Percentiles rank a stretch among this genome's conserved stretches.
Evolutionary conservation across 129 eudicot genomes (phyloP).

Genomic region (Mikania micrantha): DNA sequence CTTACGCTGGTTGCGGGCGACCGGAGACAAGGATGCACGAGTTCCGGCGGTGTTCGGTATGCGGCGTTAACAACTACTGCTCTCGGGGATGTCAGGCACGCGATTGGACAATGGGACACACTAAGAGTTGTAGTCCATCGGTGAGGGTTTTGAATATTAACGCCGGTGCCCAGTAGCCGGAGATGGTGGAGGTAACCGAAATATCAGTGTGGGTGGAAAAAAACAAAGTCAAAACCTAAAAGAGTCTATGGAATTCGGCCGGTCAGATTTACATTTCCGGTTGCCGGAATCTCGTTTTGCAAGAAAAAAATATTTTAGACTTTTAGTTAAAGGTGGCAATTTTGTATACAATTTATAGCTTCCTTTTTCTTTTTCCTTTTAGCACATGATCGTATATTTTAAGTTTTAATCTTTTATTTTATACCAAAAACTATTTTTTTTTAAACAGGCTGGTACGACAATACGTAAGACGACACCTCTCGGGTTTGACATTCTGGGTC

Average conservation of each 20-base stretch:
- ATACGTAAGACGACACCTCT: too few species aligned
- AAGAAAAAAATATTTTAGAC: background rate
- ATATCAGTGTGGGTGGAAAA: too few species aligned
- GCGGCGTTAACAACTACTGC: slow-evolving; percentile 35
- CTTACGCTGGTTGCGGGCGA: slow-evolving; percentile 35
- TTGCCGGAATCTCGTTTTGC: slow-evolving; percentile 17
- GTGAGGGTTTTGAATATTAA: background rate
- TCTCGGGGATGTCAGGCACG: slow-evolving; percentile 46
- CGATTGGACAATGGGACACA: slow-evolving; percentile 42
- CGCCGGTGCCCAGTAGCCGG: too few species aligned
- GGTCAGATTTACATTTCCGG: background rate
- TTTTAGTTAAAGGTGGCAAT: slow-evolving; percentile 20
- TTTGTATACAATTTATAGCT: slow-evolving; percentile 17
- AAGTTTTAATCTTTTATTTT: background rate
- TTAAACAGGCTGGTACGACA: too few species aligned
- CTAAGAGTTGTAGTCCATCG: slow-evolving; percentile 18
- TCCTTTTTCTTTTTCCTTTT: background rate
- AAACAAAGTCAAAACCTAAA: too few species aligned
- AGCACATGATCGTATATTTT: background rate
- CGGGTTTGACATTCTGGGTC: too few species aligned
- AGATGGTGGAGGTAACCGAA: background rate
- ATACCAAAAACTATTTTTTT: background rate
- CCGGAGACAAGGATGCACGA: slow-evolving; percentile 43
- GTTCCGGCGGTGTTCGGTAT: slow-evolving; percentile 38
- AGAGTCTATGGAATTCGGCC: too few species aligned